phyloP scores from a whole-genome alignment of 2,329 filamentous ascomycete genomes.

The Chaetomium globosum region DNA sequence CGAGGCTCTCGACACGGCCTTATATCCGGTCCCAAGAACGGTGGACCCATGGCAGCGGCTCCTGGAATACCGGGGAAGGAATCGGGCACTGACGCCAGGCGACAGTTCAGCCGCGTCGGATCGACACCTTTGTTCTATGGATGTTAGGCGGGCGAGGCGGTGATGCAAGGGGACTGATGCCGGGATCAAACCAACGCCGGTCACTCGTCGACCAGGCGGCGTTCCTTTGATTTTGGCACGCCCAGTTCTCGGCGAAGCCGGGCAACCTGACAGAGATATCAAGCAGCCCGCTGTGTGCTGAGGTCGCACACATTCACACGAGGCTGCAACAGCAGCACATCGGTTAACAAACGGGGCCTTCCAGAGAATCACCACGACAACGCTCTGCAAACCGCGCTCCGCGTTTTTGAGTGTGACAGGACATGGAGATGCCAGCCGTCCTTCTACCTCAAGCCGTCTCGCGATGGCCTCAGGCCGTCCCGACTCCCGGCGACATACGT shows the following conservation, averaged over 20 bases:
- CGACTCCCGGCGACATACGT: conserved; percentile 26
- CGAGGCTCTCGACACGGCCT: not conserved
- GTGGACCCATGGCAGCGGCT: conserved; percentile 10
- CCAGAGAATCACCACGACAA: not conserved
- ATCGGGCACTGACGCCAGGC: conserved; percentile 22
- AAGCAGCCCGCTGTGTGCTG: not conserved
- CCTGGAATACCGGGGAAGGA: not conserved
- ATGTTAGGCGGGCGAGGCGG: not conserved
- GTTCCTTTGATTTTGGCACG: not conserved
- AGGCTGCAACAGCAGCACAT: not conserved
- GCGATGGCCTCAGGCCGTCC: not conserved
- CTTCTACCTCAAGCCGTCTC: not conserved
- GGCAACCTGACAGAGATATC: not conserved
- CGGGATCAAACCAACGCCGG: not conserved
- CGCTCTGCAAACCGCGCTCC: not conserved
- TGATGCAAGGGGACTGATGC: conserved; percentile 14
- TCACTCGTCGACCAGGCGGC: not conserved
- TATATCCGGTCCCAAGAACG: conserved; percentile 22
- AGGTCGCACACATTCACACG: not conserved
- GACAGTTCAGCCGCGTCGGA: conserved; percentile 27
- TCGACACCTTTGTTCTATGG: not conserved
- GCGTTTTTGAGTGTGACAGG: not conserved
- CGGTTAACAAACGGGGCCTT: not conserved
- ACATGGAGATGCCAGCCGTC: not conserved
- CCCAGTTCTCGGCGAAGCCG: not conserved